These are phyloP conservation scores for Agrostemma githago DNA, from an alignment of 148 eudicot genomes.

Conservation along the genomic window DNA sequence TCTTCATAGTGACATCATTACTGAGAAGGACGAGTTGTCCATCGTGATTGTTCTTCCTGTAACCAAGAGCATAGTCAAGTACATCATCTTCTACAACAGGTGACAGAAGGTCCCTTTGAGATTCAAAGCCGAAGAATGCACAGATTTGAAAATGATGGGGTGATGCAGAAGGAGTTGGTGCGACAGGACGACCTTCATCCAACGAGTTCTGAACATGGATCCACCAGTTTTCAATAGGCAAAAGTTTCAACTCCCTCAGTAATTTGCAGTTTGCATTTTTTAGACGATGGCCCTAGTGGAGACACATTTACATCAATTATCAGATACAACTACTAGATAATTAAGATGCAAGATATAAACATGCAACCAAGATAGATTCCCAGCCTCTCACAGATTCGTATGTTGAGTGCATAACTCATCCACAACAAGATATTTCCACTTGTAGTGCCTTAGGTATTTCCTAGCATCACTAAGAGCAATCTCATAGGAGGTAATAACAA, in stretches of 20 bases:
- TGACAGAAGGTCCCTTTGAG: constrained; percentile 36
- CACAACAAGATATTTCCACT: constrained; percentile 92
- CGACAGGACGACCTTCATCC: constrained; percentile 45
- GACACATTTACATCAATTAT: constrained; percentile 10
- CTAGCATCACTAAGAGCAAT: constrained; percentile 70
- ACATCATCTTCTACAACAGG: constrained; percentile 61
- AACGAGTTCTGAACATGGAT: constrained; percentile 61
- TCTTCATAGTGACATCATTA: constrained; percentile 54
- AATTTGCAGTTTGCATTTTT: constrained; percentile 85
- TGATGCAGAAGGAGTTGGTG: constrained; percentile 56
- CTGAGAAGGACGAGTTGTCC: constrained; percentile 70
- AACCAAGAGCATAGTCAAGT: constrained; percentile 62
- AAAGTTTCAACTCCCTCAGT: constrained; percentile 57
- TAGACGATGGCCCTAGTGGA: constrained; percentile 78
- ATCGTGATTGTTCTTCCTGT: constrained; percentile 37
- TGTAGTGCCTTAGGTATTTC: constrained; percentile 63
- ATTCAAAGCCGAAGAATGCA: constrained; percentile 31
- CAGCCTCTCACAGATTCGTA: neutral
- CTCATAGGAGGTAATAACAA: constrained; percentile 88
- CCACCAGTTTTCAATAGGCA: constrained; percentile 86
- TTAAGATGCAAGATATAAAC: neutral
- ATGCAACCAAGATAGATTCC: neutral
- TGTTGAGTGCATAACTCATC: constrained; percentile 63
- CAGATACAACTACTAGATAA: constrained; percentile 6
- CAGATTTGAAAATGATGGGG: constrained; percentile 34